Evolutionary conservation across 2,329 filamentous ascomycete species (phyloP), one percentile per base, ranked within the genome.

Genomic region (Penicillium sp.): DNA sequence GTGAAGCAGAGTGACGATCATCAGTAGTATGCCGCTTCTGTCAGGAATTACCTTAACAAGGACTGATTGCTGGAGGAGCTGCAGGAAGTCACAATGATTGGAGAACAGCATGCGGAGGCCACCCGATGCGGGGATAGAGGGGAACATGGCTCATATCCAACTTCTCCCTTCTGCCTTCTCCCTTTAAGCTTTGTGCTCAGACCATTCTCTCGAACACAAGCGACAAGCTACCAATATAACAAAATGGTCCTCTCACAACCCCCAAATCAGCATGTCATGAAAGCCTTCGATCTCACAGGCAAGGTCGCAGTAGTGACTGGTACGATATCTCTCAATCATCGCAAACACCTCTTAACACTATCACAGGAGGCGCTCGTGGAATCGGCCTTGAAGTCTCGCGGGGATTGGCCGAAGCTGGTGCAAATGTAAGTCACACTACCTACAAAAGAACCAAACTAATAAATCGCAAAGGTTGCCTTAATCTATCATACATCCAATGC

Each of bases 311-410:
- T 62, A n/a, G 53, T 69, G 12, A 69, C 64, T 22, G 67, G 66
- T 63, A 60, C 14, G 10, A 4, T 17, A 35, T 11, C 3, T 22
- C 11, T 31, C 25, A 30, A 12, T 25, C 12, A 9, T 4, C 5
- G 12, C 10, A 12, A n/a, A 2, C 1, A 4, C 11, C 2, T 26
- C 5, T 9, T 55, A 26, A 55, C 25, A 33, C 4, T 16, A 0
- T 14, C 26, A 17, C 55, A 59, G 72, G 72, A 8, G 72, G 67
- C 17, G 69, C 67, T 5, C 66, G 69, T 17, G 73, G 73, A 16
- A 75, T 75, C 17, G 73, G 72, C 1, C 64, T 73, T 8, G 73
- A 73, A 37, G 73, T 78, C n/a, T 71, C 74, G 4, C 65, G 68
- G 35, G 74, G 67, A n/a, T 64, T 73, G 17, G 74, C 73, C 6